Conservation (phyloP, 306 rosid species). For the Comarum palustre region DNA sequence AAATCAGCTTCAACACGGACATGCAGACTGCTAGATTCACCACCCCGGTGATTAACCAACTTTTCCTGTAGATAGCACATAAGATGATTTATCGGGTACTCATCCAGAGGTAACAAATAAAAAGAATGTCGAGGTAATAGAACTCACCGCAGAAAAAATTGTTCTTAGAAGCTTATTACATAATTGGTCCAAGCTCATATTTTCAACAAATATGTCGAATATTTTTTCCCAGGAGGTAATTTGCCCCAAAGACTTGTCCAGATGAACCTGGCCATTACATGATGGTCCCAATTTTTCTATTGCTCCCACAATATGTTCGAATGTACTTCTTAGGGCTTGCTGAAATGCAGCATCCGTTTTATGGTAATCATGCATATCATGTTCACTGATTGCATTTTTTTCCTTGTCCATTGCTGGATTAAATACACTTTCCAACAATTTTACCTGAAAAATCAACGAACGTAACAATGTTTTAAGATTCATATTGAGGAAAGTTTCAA, state of each 20-base stretch:
- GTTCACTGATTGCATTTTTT: conserved; percentile 15
- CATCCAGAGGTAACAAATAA: not conserved
- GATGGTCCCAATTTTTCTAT: conserved; percentile 42
- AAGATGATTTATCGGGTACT: conserved; percentile 22
- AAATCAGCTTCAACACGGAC: conserved; percentile 40
- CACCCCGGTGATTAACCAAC: conserved; percentile 38
- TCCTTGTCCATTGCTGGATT: conserved; percentile 24
- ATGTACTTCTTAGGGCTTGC: conserved; percentile 44
- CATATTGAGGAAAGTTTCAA: not conserved
- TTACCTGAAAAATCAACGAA: conserved; percentile 40
- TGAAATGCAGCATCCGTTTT: conserved; percentile 33
- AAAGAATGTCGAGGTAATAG: conserved; percentile 5
- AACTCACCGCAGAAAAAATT: conserved; percentile 59
- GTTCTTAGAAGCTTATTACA: conserved; percentile 47
- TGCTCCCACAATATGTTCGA: conserved; percentile 41
- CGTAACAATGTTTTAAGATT: no score
- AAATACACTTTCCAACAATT: conserved; percentile 54
- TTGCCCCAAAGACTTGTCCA: conserved; percentile 39
- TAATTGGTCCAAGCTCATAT: conserved; percentile 49
- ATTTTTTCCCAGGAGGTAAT: conserved; percentile 52
- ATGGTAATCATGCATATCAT: conserved; percentile 17
- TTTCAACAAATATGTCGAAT: conserved; percentile 41
- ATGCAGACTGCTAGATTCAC: conserved; percentile 17
- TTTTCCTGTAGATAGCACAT: conserved; percentile 51
- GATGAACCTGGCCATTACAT: conserved; percentile 23